Evolutionary conservation across 805 yeast species (phyloP).

Genomic region (Candida stauntonica): DNA sequence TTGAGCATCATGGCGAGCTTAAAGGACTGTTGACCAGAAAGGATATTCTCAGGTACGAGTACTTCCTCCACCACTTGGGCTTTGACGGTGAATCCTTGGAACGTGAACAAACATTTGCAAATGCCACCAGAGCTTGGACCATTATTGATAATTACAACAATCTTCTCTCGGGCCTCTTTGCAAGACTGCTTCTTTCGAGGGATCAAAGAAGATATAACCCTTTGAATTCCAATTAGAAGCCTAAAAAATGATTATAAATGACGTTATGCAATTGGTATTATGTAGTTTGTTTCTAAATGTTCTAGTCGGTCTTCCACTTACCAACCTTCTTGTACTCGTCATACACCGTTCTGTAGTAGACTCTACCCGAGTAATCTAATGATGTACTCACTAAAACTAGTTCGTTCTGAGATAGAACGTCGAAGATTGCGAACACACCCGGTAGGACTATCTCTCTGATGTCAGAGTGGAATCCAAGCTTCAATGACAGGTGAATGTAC

Average conservation of each 20-base stretch:
- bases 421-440: constrained; percentile 62
- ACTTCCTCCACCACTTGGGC: constrained; percentile 20
- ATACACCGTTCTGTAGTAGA: constrained; percentile 62
- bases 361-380: constrained; percentile 65
- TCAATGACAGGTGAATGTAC: constrained; percentile 52
- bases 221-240: not conserved
- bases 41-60: constrained; percentile 67
- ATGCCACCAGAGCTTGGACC: constrained; percentile 15
- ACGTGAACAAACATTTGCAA: constrained; percentile 15
- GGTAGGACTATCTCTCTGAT: constrained; percentile 46
- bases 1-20: constrained; percentile 55
- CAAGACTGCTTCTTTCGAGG: constrained; percentile 4
- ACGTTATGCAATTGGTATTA: no score
- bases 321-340: constrained; percentile 73
- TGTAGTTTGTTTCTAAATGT: no score
- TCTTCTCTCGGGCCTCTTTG: not conserved
- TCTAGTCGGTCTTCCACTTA: constrained; percentile 54
- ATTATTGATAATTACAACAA: constrained; percentile 12
- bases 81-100: constrained; percentile 5
- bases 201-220: not conserved
- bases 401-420: constrained; percentile 64
- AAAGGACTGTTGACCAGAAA: constrained; percentile 82
- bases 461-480: constrained; percentile 40
- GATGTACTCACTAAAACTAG: constrained; percentile 56
- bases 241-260: not conserved